Conservation (phyloP, 441 rosid species). For the Erodium texanum region DNA sequence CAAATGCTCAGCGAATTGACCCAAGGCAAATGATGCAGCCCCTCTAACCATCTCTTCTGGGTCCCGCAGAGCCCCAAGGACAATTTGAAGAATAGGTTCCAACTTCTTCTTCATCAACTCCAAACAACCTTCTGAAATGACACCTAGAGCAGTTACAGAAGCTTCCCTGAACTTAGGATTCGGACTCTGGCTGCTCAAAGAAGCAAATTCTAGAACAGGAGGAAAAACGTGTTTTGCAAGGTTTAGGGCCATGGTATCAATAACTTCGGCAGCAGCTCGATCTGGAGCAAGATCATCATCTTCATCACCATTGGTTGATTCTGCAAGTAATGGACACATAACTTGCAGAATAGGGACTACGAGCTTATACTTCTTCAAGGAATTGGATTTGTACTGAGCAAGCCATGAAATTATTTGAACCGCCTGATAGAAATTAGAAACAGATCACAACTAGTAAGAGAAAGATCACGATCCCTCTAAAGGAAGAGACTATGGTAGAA, state of each 20-base stretch:
- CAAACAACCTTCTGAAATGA: slow-evolving; percentile 89
- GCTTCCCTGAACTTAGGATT: slow-evolving; percentile 93
- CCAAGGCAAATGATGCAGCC: slow-evolving; percentile 96
- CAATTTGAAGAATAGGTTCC: slow-evolving; percentile 73
- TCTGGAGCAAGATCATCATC: slow-evolving; percentile 99
- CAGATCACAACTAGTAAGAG: slow-evolving; percentile 13
- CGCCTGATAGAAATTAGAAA: slow-evolving; percentile 53
- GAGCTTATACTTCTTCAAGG: slow-evolving; percentile 82
- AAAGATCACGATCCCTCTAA: slow-evolving; percentile 6
- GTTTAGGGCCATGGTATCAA: slow-evolving; percentile 91
- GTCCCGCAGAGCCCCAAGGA: slow-evolving; percentile 80
- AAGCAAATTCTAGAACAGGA: slow-evolving; percentile 80
- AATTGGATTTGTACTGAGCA: slow-evolving; percentile 85
- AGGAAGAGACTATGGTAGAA: slow-evolving; percentile 6
- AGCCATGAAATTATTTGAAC: slow-evolving; percentile 98
- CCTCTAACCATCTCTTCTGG: slow-evolving; percentile 97
- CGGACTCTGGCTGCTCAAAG: slow-evolving; percentile 55
- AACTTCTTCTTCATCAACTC: slow-evolving; percentile 76
- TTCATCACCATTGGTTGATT: slow-evolving; percentile 60
- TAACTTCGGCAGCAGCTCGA: slow-evolving; percentile 99
- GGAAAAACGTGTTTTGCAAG: slow-evolving; percentile 78
- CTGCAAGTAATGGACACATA: slow-evolving; percentile 94
- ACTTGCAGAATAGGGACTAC: slow-evolving; percentile 88
- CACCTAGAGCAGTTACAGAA: slow-evolving; percentile 87
- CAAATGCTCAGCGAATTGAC: slow-evolving; percentile 95